Conservation (phyloP, 345 rosid genomes). For the Sonneratia caseolaris region DNA sequence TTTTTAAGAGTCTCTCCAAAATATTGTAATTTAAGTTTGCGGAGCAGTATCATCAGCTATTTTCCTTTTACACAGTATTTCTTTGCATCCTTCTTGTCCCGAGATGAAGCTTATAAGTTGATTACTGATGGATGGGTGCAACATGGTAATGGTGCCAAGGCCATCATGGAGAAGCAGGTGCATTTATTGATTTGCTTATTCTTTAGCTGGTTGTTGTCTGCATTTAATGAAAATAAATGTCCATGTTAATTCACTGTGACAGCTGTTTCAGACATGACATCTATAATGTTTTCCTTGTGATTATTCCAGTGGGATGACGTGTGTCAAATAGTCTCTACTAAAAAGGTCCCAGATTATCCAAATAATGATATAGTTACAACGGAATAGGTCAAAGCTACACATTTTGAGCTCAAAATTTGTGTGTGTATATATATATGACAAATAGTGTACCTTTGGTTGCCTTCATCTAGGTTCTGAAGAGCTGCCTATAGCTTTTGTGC, state of each 20-base stretch:
- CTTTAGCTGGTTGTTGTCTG: not conserved
- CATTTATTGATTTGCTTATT: slow-evolving; percentile 2
- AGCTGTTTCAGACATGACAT: not conserved
- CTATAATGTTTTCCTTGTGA: not conserved
- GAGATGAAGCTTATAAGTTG: slow-evolving; percentile 60
- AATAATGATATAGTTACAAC: too few species aligned
- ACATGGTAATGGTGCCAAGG: slow-evolving; percentile 20
- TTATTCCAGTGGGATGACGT: not conserved
- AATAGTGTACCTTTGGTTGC: too few species aligned
- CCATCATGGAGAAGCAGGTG: slow-evolving; percentile 45
- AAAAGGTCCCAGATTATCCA: too few species aligned
- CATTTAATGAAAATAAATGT: not conserved
- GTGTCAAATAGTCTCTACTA: too few species aligned
- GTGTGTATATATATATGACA: too few species aligned
- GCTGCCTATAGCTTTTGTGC: too few species aligned
- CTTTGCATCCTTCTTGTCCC: slow-evolving; percentile 65
- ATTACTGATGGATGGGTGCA: slow-evolving; percentile 53
- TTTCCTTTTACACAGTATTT: slow-evolving; percentile 44
- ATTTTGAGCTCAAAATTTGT: too few species aligned
- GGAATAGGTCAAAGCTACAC: too few species aligned
- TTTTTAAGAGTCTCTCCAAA: not conserved
- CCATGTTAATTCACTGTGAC: not conserved
- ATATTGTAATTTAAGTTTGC: slow-evolving; percentile 1
- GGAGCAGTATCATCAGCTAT: slow-evolving; percentile 11
- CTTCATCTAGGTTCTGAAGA: too few species aligned